A percentile compares a stretch with the other conserved stretches of the same genome.
These are phyloP conservation scores for Barnettozyma salicaria DNA, from an alignment of 805 yeast genomes.

Conservation along the genomic window DNA sequence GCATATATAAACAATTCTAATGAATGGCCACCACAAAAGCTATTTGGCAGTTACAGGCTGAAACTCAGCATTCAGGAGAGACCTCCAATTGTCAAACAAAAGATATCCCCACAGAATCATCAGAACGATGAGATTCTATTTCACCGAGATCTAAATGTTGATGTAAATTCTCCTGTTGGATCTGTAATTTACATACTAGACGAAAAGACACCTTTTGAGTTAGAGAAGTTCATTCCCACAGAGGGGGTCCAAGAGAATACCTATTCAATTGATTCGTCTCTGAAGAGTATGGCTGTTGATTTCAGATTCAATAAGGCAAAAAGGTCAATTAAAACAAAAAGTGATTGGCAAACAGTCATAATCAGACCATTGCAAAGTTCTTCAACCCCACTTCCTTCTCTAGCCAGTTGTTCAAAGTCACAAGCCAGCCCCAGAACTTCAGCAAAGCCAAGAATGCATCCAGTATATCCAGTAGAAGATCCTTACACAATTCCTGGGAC, in stretches of 20 bases:
- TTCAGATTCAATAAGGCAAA: slow-evolving; percentile 2
- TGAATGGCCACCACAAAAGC: background rate
- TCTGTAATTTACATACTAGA: slow-evolving; percentile 9
- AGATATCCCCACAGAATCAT: slow-evolving; percentile 5
- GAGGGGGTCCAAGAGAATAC: background rate
- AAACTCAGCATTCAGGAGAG: background rate
- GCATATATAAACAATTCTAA: slow-evolving; percentile 1
- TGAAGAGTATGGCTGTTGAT: slow-evolving; percentile 4
- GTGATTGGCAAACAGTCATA: slow-evolving; percentile 1
- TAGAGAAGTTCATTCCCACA: slow-evolving; percentile 4
- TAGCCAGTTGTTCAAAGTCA: slow-evolving; percentile 2
- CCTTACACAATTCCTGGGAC: slow-evolving; percentile 3
- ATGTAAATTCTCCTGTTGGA: slow-evolving; percentile 8
- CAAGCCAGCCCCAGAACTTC: background rate
- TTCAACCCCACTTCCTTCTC: background rate
- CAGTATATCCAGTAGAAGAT: slow-evolving; percentile 7
- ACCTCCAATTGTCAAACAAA: slow-evolving; percentile 5
- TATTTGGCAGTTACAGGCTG: slow-evolving; percentile 5
- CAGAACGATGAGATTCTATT: slow-evolving; percentile 14
- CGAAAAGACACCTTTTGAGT: slow-evolving; percentile 5
- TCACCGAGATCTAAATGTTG: slow-evolving; percentile 10
- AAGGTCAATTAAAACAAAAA: background rate
- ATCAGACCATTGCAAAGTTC: slow-evolving; percentile 6
- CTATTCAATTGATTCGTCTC: background rate
- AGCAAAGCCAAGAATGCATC: background rate